These are phyloP conservation scores for Ettlia oleoabundans DNA, from an alignment of 139 green algal genomes.

Conservation along the genomic window DNA sequence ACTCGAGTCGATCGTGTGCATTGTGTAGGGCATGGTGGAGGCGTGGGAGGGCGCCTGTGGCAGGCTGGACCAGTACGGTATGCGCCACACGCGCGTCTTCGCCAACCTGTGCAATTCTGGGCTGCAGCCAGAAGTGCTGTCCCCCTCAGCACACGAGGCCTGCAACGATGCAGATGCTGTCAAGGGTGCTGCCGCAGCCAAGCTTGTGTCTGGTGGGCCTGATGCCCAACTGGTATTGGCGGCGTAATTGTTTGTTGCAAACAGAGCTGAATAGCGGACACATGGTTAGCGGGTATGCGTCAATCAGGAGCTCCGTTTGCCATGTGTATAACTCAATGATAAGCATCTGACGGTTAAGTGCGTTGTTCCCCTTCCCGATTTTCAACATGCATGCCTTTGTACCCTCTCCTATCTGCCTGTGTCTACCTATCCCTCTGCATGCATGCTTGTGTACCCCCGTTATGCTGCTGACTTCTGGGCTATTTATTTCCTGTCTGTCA, in stretches of 20 bases:
- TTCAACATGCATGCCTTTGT: too few relatives aligned
- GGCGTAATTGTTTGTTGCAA: background rate
- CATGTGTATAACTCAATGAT: too few relatives aligned
- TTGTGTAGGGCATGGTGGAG: constrained; percentile 63
- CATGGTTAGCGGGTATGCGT: too few relatives aligned
- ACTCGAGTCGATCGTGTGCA: background rate
- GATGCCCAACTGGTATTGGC: constrained; percentile 10
- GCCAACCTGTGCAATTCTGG: constrained; percentile 90
- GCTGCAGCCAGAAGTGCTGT: constrained; percentile 49
- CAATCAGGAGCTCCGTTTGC: too few relatives aligned
- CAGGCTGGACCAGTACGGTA: constrained; percentile 82
- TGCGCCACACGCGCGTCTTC: constrained; percentile 82
- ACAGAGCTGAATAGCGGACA: too few relatives aligned
- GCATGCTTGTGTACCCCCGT: too few relatives aligned
- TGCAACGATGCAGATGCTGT: constrained; percentile 6
- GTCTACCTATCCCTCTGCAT: too few relatives aligned
- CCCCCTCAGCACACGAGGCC: background rate
- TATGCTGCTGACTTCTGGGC: too few relatives aligned
- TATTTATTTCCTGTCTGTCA: too few relatives aligned
- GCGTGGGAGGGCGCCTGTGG: constrained; percentile 69
- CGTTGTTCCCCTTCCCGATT: too few relatives aligned
- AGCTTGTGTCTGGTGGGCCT: constrained; percentile 8
- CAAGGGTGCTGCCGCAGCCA: background rate
- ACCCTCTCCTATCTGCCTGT: too few relatives aligned
- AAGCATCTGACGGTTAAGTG: too few relatives aligned